Evolutionary conservation across 805 yeast genomes (phyloP).

Genomic region (Zygotorulaspora sp.): DNA sequence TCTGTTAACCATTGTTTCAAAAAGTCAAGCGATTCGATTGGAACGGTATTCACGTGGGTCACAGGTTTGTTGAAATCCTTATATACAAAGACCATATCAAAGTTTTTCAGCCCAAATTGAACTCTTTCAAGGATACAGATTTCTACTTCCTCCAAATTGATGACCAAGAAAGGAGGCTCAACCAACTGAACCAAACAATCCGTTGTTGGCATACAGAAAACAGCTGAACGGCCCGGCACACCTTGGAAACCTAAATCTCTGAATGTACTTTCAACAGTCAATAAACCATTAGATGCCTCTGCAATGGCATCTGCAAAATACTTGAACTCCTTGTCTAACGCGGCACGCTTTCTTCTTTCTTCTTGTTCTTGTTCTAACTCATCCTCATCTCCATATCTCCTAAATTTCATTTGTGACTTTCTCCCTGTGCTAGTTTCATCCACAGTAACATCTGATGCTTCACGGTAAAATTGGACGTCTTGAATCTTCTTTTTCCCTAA

Average conservation of each 20-base stretch:
- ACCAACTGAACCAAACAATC: slow-evolving; percentile 92
- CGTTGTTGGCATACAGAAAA: slow-evolving; percentile 92
- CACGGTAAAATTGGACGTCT: slow-evolving; percentile 94
- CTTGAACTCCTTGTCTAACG: slow-evolving; percentile 87
- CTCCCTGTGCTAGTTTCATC: slow-evolving; percentile 96
- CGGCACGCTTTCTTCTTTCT: slow-evolving; percentile 86
- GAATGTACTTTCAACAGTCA: slow-evolving; percentile 91
- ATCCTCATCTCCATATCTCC: slow-evolving; percentile 96
- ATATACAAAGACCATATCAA: slow-evolving; percentile 93
- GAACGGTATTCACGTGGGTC: slow-evolving; percentile 89
- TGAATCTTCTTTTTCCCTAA: slow-evolving; percentile 93
- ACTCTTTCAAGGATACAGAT: slow-evolving; percentile 95
- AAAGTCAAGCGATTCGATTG: slow-evolving; percentile 86
- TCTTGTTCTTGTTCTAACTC: slow-evolving; percentile 98
- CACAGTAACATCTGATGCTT: slow-evolving; percentile 91
- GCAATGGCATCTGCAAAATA: slow-evolving; percentile 86
- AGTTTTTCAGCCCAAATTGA: slow-evolving; percentile 93
- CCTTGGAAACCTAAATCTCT: slow-evolving; percentile 96
- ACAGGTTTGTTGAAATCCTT: slow-evolving; percentile 87
- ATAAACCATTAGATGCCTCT: slow-evolving; percentile 75
- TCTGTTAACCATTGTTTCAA: slow-evolving; percentile 97
- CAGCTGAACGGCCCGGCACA: slow-evolving; percentile 93
- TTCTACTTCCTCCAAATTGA: slow-evolving; percentile 88
- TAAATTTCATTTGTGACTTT: slow-evolving; percentile 60
- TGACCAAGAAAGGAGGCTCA: slow-evolving; percentile 92